Evolutionary conservation across 805 yeast genomes (phyloP), one percentile per base, ranked within the genome.

Genomic region (Candida qinlingensis): DNA sequence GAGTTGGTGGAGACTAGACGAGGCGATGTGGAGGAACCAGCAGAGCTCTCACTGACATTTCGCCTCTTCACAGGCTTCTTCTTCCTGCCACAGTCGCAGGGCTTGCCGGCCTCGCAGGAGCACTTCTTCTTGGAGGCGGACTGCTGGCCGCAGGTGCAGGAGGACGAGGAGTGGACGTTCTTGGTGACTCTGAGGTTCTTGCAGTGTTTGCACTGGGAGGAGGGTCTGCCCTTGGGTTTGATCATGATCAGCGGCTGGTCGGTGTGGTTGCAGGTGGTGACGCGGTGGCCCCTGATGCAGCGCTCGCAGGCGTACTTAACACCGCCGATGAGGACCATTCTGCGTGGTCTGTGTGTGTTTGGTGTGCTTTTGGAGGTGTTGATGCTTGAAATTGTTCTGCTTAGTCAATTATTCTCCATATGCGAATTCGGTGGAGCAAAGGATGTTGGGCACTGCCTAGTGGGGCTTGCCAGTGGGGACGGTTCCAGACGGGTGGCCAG

Each of bases 281-380:
- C 99, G 46, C 99, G 74, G 63, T 94, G 99, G 40, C 99, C 99
- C 52, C 99, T 76, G 43, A 94, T 91, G 67, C 99, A 92, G 51
- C 97, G 73, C 55, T 90, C 96, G 66, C 99, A 92, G 50, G 99
- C 98, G 67, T 90, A 92, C 64, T 94, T 92, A 55, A 87, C 84
- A 37, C 97, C 98, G 60, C 90, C 88, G 45, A 92, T 83, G 46
- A 88, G 73, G 49, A 92, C 97, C 97, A 91, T 92, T 26, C 37
- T 33, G 27, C 12, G 19, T 19, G 19, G 19, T 19, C 3, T 19
- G 19, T 19, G 19, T 19, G 19, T 19, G 19, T 19, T 19, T 19
- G 19, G 19, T 19, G 19, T 39, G 26, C 19, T 19, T 19, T 19
- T 19, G 19, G 19, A 19, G 19, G 19, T 19, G 19, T 10, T 27